Evolutionary conservation across 257 asterid species (phyloP), one percentile per base, ranked within the genome.

Genomic region (Buddleja alternifolia): DNA sequence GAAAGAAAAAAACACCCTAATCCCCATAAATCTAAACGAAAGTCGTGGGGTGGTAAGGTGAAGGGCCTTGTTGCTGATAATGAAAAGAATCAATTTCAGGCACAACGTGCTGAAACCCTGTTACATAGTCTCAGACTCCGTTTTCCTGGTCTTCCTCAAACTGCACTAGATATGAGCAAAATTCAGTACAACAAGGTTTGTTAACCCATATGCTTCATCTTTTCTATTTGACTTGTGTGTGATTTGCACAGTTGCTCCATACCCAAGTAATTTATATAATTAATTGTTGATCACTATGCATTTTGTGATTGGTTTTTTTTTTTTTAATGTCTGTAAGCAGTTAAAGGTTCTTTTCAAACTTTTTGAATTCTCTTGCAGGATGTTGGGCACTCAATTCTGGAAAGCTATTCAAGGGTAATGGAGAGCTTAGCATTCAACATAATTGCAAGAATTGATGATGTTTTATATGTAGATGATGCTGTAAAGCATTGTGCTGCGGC

Each of bases 401-500:
- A 94, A 77, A 89, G 99, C 88, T 94, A 94, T 74, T 89, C 99
- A 9, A 86, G 99, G 84, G 99, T 94, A 47, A 86, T 89, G 97
- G 98, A 94, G 88, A 94, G 99, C 83, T 74, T 94, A 78, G 98
- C 99, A 9, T 94, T 94, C 76, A 94, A 94, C 81, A 84, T 91
- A 34, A 91, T 94, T 54, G 99, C 99, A 0, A 88, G 99, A 72
- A 89, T 94, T 0, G 99, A 94, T 8, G 98, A 94, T 58, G 97
- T 89, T 11, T 58, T 94, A 50, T 94, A 41, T 10, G 98, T 89
- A 6, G 99, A 94, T 58, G 98, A 94, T 72, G 90, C 95, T 42
- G 81, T 89, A 63, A 87, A 75, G 62, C 87, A 76, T 7, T 77
- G 83, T 67, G 92, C 83, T 66, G 91, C 89, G 34, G 88, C 89